These are phyloP conservation scores for Neurospora intermedia DNA, from an alignment of 495 filamentous ascomycete genomes.

Conservation along the genomic window DNA sequence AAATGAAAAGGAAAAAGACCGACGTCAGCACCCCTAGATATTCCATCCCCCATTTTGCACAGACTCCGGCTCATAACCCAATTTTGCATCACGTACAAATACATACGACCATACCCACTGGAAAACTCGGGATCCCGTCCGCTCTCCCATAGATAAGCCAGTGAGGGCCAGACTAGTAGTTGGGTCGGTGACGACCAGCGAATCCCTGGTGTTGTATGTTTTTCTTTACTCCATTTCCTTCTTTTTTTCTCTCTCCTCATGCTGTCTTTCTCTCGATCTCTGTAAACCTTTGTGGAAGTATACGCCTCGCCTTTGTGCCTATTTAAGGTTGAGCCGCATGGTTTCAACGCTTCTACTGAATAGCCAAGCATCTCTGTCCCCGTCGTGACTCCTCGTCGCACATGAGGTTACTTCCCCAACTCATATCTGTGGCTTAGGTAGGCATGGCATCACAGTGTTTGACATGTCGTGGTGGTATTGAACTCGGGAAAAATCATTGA, in stretches of 20 bases:
- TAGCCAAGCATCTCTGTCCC: neutral
- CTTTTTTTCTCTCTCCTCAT: no score
- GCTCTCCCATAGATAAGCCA: neutral
- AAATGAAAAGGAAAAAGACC: no score
- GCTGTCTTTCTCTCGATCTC: neutral
- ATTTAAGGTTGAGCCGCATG: neutral
- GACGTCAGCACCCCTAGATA: neutral
- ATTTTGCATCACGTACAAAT: accelerated
- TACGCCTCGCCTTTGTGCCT: neutral
- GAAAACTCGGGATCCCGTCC: constrained; percentile 31
- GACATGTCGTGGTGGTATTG: neutral
- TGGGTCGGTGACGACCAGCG: constrained; percentile 37
- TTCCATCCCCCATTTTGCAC: neutral
- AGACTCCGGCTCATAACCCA: accelerated
- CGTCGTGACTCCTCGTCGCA: neutral
- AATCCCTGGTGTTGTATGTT: constrained; percentile 20
- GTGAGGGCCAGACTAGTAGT: constrained; percentile 28
- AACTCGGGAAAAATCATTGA: neutral
- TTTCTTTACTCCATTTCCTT: no score
- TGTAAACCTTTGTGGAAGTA: neutral
- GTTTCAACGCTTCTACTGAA: neutral
- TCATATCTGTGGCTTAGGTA: neutral
- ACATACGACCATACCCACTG: neutral
- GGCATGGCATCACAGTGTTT: neutral
- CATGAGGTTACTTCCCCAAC: neutral